These are phyloP conservation scores for Trypanosoma mega DNA, from an alignment of 208 protist species.

Conservation along the genomic window DNA sequence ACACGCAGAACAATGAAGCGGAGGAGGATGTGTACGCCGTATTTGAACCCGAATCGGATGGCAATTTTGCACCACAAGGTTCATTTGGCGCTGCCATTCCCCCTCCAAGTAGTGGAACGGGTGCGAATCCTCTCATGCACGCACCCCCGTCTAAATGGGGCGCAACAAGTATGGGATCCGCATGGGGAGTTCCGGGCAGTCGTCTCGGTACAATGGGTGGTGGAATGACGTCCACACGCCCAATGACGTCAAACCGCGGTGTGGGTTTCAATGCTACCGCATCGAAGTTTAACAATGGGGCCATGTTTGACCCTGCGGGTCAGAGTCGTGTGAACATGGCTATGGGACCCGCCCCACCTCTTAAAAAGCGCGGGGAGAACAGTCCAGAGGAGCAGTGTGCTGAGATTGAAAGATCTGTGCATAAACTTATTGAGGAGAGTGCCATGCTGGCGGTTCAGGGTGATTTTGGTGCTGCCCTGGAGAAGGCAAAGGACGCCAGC, in stretches of 20 bases:
- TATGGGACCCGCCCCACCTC: constrained; percentile 84
- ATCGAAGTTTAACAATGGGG: constrained; percentile 25
- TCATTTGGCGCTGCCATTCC: constrained; percentile 24
- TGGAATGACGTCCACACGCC: constrained; percentile 49
- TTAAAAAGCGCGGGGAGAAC: constrained; percentile 91
- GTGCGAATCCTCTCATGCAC: constrained; percentile 73
- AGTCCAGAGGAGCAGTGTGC: constrained; percentile 91
- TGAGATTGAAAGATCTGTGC: constrained; percentile 93
- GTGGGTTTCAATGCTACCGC: constrained; percentile 77
- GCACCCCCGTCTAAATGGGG: constrained; percentile 84
- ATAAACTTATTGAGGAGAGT: constrained; percentile 94
- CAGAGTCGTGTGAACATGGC: constrained; percentile 53
- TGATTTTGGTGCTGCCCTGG: constrained; percentile 88
- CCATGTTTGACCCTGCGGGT: constrained; percentile 80
- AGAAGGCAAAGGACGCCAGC: constrained; percentile 94
- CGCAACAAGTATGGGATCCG: constrained; percentile 47
- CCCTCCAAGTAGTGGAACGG: constrained; percentile 8
- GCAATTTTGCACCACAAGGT: constrained; percentile 19
- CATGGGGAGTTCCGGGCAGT: constrained; percentile 68
- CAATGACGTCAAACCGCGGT: constrained; percentile 93
- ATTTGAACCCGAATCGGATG: constrained; percentile 56
- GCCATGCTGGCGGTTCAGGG: constrained; percentile 86
- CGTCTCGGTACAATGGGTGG: constrained; percentile 66
- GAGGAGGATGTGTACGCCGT: constrained; percentile 80
- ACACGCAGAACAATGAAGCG: constrained; percentile 4